A percentile compares a stretch with the other conserved stretches of the same genome.
phyloP scores from a whole-genome alignment of 2,329 filamentous ascomycete species.

The Venturia oleaginea region DNA sequence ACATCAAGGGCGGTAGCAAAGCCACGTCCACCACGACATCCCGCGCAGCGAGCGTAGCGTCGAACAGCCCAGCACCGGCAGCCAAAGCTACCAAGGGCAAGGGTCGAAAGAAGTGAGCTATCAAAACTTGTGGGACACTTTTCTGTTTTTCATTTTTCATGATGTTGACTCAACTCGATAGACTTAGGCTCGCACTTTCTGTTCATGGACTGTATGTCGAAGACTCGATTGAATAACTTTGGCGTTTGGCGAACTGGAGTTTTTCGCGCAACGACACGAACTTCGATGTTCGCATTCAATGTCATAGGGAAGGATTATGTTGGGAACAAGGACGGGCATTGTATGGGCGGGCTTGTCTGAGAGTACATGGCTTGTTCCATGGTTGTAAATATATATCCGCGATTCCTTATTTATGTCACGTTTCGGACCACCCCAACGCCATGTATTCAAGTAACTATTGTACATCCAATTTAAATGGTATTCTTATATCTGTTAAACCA shows the following conservation, averaged over 20 bases:
- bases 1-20: constrained; percentile 72
- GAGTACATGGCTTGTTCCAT: not conserved
- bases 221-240: not conserved
- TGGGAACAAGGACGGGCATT: not conserved
- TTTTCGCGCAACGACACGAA: not conserved
- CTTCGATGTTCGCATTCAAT: not conserved
- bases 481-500: too few relatives aligned
- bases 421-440: too few relatives aligned
- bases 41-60: constrained; percentile 79
- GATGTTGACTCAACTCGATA: not conserved
- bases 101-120: constrained; percentile 33
- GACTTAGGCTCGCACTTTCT: constrained; percentile 1
- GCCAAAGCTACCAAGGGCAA: constrained; percentile 38
- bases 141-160: not conserved
- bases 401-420: too few relatives aligned
- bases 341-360: not conserved
- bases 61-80: constrained; percentile 52
- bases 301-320: not conserved
- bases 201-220: not conserved
- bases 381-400: too few relatives aligned
- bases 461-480: not conserved
- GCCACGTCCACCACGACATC: constrained; percentile 68
- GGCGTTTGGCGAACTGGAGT: not conserved
- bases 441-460: too few relatives aligned
- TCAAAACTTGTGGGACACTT: not conserved